Evolutionary conservation across 2,329 filamentous ascomycete species (phyloP).

Genomic region (Aspergillus terreus): DNA sequence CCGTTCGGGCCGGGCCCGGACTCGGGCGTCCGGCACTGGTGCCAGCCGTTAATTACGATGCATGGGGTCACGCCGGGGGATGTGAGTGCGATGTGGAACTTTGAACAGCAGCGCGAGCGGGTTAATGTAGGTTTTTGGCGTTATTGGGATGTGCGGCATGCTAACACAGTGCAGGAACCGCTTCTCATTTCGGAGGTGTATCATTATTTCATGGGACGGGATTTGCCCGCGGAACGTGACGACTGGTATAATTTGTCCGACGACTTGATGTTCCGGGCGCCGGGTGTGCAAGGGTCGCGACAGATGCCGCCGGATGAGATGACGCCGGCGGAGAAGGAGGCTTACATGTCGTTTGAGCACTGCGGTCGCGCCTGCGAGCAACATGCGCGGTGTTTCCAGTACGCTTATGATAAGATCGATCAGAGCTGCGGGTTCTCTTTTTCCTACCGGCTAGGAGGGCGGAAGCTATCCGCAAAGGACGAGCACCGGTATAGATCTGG

Average conservation of each 20-base stretch:
- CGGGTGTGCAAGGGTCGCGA: slow-evolving; percentile 14
- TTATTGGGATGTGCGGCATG: no score
- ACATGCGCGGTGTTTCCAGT: slow-evolving; percentile 33
- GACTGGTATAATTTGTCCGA: slow-evolving; percentile 55
- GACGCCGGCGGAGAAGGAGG: slow-evolving; percentile 42
- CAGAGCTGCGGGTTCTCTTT: slow-evolving; percentile 11
- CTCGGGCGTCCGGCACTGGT: slow-evolving; percentile 45
- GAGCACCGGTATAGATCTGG: slow-evolving; percentile 10
- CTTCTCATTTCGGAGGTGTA: slow-evolving; percentile 51
- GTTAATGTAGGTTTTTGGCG: slow-evolving; percentile 3
- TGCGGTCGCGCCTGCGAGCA: slow-evolving; percentile 50
- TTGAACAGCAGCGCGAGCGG: slow-evolving; percentile 44
- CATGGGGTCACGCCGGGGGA: slow-evolving; percentile 54
- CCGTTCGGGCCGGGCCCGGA: slow-evolving; percentile 34
- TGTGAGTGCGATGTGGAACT: slow-evolving; percentile 50
- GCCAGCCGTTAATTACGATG: slow-evolving; percentile 56
- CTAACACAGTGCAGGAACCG: slow-evolving; percentile 29
- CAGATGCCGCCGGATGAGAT: slow-evolving; percentile 36
- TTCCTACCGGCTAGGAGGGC: slow-evolving; percentile 9
- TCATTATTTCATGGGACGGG: slow-evolving; percentile 38
- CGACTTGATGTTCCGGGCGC: slow-evolving; percentile 38
- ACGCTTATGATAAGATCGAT: slow-evolving; percentile 11
- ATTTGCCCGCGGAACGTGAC: slow-evolving; percentile 40
- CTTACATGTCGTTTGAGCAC: slow-evolving; percentile 43
- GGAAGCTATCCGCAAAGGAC: slow-evolving; percentile 2